phyloP scores from a whole-genome alignment of 108 stramenopile species.

The Cylindrotheca closterium region DNA sequence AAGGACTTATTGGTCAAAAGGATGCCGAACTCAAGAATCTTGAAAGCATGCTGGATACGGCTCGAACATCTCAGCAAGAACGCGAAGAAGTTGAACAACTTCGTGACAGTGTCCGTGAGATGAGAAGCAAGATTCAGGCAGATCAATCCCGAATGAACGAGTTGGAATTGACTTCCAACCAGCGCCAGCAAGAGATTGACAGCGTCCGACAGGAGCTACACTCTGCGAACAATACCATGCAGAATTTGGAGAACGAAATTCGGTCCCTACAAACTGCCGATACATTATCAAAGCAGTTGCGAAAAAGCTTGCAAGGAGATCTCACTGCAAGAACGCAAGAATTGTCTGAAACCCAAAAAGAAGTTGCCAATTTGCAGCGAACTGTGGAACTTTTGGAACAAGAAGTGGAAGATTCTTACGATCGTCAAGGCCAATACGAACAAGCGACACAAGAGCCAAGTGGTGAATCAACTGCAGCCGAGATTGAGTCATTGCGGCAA shows the following conservation, averaged over 20 bases:
- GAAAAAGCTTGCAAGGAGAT: background rate
- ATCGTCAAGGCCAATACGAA: background rate
- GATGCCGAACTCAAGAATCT: constrained; percentile 26
- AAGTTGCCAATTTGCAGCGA: constrained; percentile 1
- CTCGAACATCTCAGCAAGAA: constrained; percentile 6
- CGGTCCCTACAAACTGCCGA: background rate
- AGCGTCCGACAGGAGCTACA: background rate
- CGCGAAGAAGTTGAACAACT: constrained; percentile 26
- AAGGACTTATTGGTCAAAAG: constrained; percentile 21
- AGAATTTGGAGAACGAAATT: constrained; percentile 1
- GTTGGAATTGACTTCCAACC: constrained; percentile 7
- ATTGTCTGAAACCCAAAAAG: background rate
- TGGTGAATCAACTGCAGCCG: constrained; percentile 13
- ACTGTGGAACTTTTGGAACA: constrained; percentile 1
- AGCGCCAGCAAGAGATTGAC: constrained; percentile 12
- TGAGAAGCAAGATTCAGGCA: constrained; percentile 9
- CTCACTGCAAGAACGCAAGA: constrained; percentile 8
- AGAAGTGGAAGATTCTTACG: constrained; percentile 8
- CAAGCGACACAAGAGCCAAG: constrained; percentile 18
- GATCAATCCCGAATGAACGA: constrained; percentile 11
- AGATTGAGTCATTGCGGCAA: constrained; percentile 15
- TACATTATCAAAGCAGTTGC: background rate
- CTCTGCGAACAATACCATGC: background rate
- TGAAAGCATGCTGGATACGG: constrained; percentile 9
- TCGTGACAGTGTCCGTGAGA: constrained; percentile 7